These are phyloP conservation scores for Solanum sejunctum DNA, from an alignment of 257 asterid species.

Conservation along the genomic window DNA sequence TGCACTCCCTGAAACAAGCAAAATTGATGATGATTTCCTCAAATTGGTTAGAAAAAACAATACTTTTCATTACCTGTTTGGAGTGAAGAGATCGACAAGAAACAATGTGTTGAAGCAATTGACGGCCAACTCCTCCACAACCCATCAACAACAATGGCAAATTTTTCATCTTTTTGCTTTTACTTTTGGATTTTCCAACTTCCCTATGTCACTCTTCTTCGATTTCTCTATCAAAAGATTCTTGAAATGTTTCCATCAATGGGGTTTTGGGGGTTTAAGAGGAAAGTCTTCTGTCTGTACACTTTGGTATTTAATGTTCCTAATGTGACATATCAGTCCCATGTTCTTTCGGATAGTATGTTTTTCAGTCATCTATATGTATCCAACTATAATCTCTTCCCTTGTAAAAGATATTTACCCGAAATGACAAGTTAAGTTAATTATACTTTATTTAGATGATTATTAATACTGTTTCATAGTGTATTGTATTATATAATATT, in stretches of 20 bases:
- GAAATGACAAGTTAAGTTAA: not conserved
- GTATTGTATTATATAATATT: not conserved
- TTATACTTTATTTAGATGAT: not conserved
- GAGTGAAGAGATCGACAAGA: slow-evolving; percentile 65
- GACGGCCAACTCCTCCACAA: slow-evolving; percentile 94
- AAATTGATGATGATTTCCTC: not conserved
- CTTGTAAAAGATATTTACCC: too few species aligned
- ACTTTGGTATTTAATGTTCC: not conserved
- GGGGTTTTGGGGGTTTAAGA: not conserved
- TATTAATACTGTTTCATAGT: not conserved
- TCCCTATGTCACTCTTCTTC: not conserved
- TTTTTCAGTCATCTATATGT: too few species aligned
- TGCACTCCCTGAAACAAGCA: slow-evolving; percentile 43
- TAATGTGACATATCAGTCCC: not conserved
- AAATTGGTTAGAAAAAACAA: not conserved
- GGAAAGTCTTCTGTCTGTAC: not conserved
- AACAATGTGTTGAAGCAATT: slow-evolving; percentile 72
- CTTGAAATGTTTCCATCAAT: not conserved
- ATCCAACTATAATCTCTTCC: too few species aligned
- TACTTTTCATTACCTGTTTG: slow-evolving; percentile 31
- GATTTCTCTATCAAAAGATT: not conserved
- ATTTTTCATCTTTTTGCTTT: slow-evolving; percentile 21
- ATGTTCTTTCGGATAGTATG: not conserved
- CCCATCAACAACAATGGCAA: slow-evolving; percentile 69
- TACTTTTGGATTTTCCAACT: not conserved